These are phyloP conservation scores for Maudiozyma barnettii DNA, from an alignment of 805 yeast species.

Conservation along the genomic window DNA sequence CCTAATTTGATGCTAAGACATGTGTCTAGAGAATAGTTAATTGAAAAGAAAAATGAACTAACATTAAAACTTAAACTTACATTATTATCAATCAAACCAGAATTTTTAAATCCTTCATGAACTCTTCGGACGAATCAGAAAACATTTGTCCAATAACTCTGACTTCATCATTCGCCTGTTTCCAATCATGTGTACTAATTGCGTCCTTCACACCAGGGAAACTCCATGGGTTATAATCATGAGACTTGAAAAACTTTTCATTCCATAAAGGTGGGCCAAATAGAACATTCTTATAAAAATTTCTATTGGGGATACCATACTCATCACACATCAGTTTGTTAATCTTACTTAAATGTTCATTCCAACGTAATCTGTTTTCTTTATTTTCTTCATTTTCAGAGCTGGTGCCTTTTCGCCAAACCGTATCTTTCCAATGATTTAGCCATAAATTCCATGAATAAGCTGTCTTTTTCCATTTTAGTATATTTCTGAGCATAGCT, in stretches of 20 bases:
- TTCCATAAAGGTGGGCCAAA: slow-evolving; percentile 57
- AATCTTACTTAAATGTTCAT: slow-evolving; percentile 46
- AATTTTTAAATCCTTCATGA: slow-evolving; percentile 15
- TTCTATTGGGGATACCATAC: slow-evolving; percentile 38
- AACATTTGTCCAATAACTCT: slow-evolving; percentile 33
- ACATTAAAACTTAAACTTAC: not conserved
- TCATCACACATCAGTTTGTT: slow-evolving; percentile 41
- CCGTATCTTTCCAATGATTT: slow-evolving; percentile 51
- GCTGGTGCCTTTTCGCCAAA: slow-evolving; percentile 36
- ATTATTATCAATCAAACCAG: not conserved
- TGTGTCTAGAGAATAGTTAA: too few relatives aligned
- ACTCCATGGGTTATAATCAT: slow-evolving; percentile 31
- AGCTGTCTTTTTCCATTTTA: slow-evolving; percentile 36
- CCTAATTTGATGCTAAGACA: too few relatives aligned
- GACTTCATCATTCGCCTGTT: slow-evolving; percentile 44
- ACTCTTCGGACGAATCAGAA: slow-evolving; percentile 19
- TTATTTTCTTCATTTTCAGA: slow-evolving; percentile 60
- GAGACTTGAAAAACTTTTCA: slow-evolving; percentile 31
- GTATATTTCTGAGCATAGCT: slow-evolving; percentile 25
- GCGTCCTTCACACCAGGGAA: slow-evolving; percentile 73
- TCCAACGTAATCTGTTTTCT: slow-evolving; percentile 67
- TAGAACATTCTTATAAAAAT: slow-evolving; percentile 59
- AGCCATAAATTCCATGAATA: slow-evolving; percentile 43
- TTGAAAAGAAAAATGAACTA: too few relatives aligned
- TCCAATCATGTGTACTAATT: slow-evolving; percentile 41